Conservation (phyloP, 2,329 filamentous ascomycete genomes). For the Hypoxylon sp. region DNA sequence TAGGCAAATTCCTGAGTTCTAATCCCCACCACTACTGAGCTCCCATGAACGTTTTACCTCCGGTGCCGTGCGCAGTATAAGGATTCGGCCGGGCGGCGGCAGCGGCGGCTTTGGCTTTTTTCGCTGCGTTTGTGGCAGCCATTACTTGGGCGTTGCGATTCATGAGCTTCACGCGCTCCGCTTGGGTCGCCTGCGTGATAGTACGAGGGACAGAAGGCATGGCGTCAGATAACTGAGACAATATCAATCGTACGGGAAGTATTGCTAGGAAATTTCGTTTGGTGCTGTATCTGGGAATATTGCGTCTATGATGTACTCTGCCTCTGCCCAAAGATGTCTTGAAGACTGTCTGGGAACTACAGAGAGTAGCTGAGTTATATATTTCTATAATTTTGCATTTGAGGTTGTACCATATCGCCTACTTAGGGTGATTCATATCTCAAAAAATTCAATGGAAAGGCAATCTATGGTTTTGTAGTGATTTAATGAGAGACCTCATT, state of each 20-base stretch:
- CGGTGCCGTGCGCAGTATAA: background rate
- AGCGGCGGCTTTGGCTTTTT: background rate
- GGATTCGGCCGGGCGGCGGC: background rate
- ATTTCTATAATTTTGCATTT: background rate
- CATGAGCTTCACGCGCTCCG: background rate
- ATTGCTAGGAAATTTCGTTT: background rate
- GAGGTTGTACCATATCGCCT: background rate
- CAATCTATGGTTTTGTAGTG: background rate
- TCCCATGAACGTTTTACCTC: background rate
- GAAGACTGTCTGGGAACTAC: background rate
- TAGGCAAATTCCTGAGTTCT: background rate
- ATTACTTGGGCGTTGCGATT: background rate
- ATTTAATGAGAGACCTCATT: background rate
- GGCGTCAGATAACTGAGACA: background rate
- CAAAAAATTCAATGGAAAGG: background rate
- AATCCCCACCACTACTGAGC: background rate
- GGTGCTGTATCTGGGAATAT: background rate
- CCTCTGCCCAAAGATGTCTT: background rate
- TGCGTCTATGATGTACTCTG: background rate
- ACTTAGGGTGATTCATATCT: background rate
- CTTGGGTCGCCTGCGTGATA: background rate
- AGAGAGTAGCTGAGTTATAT: background rate
- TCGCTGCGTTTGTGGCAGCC: background rate
- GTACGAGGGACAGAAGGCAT: background rate
- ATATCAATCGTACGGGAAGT: background rate